Evolutionary conservation across 1,284 basidiomycete genomes (phyloP), one percentile per base, ranked within the genome.

Genomic region (Tausonia pullulans): DNA sequence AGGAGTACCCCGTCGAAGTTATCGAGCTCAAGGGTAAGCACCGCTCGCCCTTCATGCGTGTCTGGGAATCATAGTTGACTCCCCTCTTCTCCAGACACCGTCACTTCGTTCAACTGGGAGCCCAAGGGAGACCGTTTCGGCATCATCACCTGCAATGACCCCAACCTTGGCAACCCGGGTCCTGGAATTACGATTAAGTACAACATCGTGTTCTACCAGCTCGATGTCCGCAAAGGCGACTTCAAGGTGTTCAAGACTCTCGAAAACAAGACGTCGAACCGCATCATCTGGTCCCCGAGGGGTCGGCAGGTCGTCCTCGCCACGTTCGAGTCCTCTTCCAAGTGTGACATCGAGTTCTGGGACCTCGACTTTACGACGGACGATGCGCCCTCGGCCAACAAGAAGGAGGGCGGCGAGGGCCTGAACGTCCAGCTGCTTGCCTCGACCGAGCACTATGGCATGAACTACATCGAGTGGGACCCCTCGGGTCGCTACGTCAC

Each of bases 311-410:
- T 97, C 65, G 89, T 98, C 59, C 84, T 97, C 65, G 94, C 93
- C 16, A 98, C 95, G 54, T 87, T 98, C 63, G 96, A 94, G 55
- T 95, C 91, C 14, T 87, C 89, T 39, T 86, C 85, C 72, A 98
- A 98, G 80, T 98, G 90, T 46, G 96, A 98, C 76, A 82, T 99
- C 51, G 95, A 98, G 76, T 98, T 98, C 80, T 98, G 91, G 91
- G 96, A 98, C 77, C 83, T 98, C 61, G 96, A 98, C 79, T 96
- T 95, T 76, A 86, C 81, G 69, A 81, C 78, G 41, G 89, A 90
- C 69, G 90, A 92, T 71, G 81, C 81, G 40, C 81, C 83, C 70
- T 72, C 78, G 67, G 77, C 81, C 66, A 69, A 70, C 66, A 58
- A 54, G 9, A 73, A 74, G 59, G 83, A 85, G 69, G 80, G 83